Conservation (phyloP, 208 protist species). For the Leishmania braziliensis region DNA sequence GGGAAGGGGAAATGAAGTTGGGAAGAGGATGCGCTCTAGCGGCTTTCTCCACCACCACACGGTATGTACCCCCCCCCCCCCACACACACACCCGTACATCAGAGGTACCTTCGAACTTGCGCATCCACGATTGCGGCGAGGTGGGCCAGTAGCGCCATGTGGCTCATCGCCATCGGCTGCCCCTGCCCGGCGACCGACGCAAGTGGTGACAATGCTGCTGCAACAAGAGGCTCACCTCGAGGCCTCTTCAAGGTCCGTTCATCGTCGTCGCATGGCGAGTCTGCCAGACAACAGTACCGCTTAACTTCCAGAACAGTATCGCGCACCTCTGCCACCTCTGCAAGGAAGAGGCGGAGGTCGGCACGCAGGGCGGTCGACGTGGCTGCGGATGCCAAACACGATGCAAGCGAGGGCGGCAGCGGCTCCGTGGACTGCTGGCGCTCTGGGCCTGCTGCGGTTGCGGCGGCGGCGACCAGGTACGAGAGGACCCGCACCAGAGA, state of each 20-base stretch:
- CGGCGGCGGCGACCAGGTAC: neutral
- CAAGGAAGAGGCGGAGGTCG: slow-evolving; percentile 28
- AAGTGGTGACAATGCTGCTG: neutral
- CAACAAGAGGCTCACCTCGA: neutral
- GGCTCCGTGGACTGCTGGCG: neutral
- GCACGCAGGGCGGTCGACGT: slow-evolving; percentile 8
- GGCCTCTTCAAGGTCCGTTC: neutral
- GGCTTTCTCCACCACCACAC: neutral
- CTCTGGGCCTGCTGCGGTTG: neutral
- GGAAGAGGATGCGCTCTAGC: neutral
- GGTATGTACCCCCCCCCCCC: neutral
- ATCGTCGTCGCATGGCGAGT: neutral
- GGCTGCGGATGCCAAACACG: neutral
- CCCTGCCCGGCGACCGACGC: neutral
- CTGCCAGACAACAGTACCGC: neutral
- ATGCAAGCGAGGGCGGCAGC: neutral
- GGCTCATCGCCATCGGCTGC: neutral
- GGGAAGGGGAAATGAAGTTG: neutral
- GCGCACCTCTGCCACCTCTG: slow-evolving; percentile 29
- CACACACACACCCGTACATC: neutral
- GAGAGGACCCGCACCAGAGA: slow-evolving; percentile 17
- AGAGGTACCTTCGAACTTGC: slow-evolving; percentile 3
- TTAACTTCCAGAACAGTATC: slow-evolving; percentile 14
- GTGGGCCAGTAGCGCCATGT: slow-evolving; percentile 4
- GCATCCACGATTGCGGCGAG: slow-evolving; percentile 9